These are phyloP conservation scores for Rosa persica DNA, from an alignment of 306 rosid species.

Conservation along the genomic window DNA sequence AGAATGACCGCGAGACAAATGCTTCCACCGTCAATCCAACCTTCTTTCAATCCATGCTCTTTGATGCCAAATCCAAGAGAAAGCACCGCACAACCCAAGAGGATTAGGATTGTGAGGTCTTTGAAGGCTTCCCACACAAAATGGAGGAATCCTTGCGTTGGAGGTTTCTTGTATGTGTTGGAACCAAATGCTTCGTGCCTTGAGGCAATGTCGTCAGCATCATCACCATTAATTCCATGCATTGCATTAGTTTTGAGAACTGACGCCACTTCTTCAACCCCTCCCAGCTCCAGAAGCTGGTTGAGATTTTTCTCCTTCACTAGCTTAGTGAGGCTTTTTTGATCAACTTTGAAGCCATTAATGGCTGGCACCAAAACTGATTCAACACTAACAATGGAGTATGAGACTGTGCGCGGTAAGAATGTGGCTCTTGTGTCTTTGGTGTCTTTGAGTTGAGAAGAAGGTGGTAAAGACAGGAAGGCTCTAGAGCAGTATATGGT, in stretches of 20 bases:
- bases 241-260: constrained; percentile 25
- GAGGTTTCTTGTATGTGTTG: constrained; percentile 27
- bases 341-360: constrained; percentile 17
- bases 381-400: constrained; percentile 24
- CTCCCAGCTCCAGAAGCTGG: constrained; percentile 29
- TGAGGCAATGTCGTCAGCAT: constrained; percentile 1
- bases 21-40: constrained; percentile 44
- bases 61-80: constrained; percentile 42
- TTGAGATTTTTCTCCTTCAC: constrained; percentile 35
- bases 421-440: background rate
- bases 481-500: constrained; percentile 52
- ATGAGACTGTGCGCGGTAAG: constrained; percentile 13
- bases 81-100: constrained; percentile 33
- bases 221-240: constrained; percentile 25
- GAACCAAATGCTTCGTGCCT: constrained; percentile 32
- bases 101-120: constrained; percentile 39
- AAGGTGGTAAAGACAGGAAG: constrained; percentile 4
- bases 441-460: background rate
- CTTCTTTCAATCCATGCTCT: constrained; percentile 34
- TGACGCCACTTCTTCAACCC: constrained; percentile 33
- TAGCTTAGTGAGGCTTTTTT: constrained; percentile 22
- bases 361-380: background rate
- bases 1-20: constrained; percentile 31
- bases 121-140: constrained; percentile 37
- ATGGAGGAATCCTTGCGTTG: constrained; percentile 25